Percentiles rank a stretch among this genome's conserved stretches.
Conservation (phyloP, 768 basidiomycete species). For the Naganishia vishniacii region DNA sequence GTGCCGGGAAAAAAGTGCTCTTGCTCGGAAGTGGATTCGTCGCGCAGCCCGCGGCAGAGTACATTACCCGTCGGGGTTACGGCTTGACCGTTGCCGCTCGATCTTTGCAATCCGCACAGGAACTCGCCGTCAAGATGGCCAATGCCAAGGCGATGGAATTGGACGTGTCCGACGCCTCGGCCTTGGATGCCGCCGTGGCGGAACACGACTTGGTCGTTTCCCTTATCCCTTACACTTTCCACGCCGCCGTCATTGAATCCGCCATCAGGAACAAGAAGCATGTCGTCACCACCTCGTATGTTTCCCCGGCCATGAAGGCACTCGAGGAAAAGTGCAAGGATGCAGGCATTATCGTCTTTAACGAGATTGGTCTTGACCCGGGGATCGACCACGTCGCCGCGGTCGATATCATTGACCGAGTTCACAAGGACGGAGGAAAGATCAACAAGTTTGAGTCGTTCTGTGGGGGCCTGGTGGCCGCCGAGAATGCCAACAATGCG, state of each 20-base stretch:
- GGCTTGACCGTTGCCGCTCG: slow-evolving; percentile 85
- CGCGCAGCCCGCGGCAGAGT: slow-evolving; percentile 92
- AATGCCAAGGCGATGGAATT: slow-evolving; percentile 68
- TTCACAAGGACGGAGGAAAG: slow-evolving; percentile 92
- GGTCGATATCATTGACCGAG: slow-evolving; percentile 86
- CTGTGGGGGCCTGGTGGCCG: slow-evolving; percentile 93
- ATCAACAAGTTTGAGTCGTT: slow-evolving; percentile 68
- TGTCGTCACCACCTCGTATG: slow-evolving; percentile 93
- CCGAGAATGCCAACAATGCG: slow-evolving; percentile 84
- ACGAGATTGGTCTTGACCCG: slow-evolving; percentile 96
- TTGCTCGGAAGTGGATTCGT: slow-evolving; percentile 93
- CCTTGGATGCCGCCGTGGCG: slow-evolving; percentile 73
- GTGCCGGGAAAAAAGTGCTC: slow-evolving; percentile 61
- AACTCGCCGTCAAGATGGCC: slow-evolving; percentile 64
- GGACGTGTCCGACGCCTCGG: slow-evolving; percentile 64
- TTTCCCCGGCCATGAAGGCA: slow-evolving; percentile 82
- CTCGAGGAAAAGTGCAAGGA: slow-evolving; percentile 73
- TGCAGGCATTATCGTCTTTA: slow-evolving; percentile 89
- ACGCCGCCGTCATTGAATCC: slow-evolving; percentile 81
- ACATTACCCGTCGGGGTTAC: slow-evolving; percentile 73
- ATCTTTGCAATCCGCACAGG: slow-evolving; percentile 56
- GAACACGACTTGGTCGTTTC: slow-evolving; percentile 90
- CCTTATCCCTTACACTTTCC: slow-evolving; percentile 90
- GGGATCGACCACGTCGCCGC: slow-evolving; percentile 84
- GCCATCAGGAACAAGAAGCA: slow-evolving; percentile 83